Percentiles rank a stretch among this genome's conserved stretches.
These are phyloP conservation scores for Amanita inopinata DNA, from an alignment of 768 basidiomycete genomes.

Conservation along the genomic window DNA sequence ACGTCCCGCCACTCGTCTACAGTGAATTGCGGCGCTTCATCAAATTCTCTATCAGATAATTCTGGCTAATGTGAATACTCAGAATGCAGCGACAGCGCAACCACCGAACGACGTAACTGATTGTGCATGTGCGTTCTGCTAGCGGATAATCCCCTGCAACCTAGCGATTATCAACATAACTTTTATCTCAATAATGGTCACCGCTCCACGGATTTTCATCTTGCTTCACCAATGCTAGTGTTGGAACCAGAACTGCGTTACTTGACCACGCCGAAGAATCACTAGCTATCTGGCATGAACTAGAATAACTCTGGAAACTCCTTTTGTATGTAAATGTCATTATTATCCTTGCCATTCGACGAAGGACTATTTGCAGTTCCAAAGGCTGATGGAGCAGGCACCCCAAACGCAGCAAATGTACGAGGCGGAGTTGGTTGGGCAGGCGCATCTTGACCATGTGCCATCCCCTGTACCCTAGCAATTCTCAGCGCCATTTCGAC, in stretches of 20 bases:
- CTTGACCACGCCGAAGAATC: too few relatives aligned
- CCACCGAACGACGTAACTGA: too few relatives aligned
- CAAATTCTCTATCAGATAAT: not conserved
- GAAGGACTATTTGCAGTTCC: too few relatives aligned
- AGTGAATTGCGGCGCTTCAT: not conserved
- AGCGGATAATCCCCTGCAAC: not conserved
- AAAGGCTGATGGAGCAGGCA: too few relatives aligned
- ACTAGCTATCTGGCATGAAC: too few relatives aligned
- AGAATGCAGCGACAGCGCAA: too few relatives aligned
- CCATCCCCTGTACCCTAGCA: constrained; percentile 10
- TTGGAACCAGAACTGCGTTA: not conserved
- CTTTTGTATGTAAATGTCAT: not conserved
- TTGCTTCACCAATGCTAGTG: not conserved
- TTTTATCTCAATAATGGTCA: not conserved
- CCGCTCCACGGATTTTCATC: not conserved
- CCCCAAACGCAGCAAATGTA: too few relatives aligned
- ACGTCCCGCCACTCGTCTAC: constrained; percentile 12
- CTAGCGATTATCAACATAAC: not conserved
- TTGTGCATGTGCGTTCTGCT: too few relatives aligned
- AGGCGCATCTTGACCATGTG: too few relatives aligned
- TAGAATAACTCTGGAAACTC: not conserved
- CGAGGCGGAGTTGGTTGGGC: not conserved
- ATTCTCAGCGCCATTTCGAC: constrained; percentile 16
- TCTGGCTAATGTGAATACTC: too few relatives aligned
- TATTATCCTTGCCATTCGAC: too few relatives aligned